These are phyloP conservation scores for Metschnikowia chrysomelidarum DNA, from an alignment of 805 yeast genomes.

Conservation along the genomic window DNA sequence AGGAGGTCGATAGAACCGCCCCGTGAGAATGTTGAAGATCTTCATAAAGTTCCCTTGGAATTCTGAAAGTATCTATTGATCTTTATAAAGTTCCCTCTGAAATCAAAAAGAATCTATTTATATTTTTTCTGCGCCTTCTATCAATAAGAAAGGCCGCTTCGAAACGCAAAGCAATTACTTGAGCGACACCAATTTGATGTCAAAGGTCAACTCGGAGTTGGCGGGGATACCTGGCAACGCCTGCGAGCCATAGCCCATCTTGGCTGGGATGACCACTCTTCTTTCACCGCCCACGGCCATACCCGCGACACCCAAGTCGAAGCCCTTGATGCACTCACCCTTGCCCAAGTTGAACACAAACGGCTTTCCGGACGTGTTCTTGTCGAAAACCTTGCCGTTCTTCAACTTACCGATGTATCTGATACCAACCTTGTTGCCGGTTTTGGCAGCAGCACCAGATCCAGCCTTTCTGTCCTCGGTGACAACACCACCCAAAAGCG, in stretches of 20 bases:
- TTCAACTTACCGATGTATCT: conserved; percentile 97
- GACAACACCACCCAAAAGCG: conserved; percentile 88
- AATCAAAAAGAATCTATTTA: no score
- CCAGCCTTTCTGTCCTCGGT: conserved; percentile 92
- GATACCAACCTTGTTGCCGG: conserved; percentile 89
- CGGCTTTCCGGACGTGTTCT: conserved; percentile 96
- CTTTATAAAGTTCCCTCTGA: no score
- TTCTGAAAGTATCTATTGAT: no score
- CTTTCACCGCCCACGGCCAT: conserved; percentile 99
- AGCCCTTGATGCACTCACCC: conserved; percentile 98
- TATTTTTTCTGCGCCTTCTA: no score
- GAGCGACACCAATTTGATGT: conserved; percentile 87
- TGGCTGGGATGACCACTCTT: conserved; percentile 92
- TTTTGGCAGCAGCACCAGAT: conserved; percentile 82
- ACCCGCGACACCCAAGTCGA: conserved; percentile 98
- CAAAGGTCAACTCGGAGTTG: conserved; percentile 94
- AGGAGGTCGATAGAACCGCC: no score
- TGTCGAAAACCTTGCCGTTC: conserved; percentile 95
- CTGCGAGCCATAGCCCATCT: conserved; percentile 94
- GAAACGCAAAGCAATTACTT: no score
- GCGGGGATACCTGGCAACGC: conserved; percentile 97
- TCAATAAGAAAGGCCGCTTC: no score
- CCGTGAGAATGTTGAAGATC: no score
- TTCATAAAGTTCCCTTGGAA: no score
- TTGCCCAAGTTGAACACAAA: conserved; percentile 86